Evolutionary conservation across 2,329 filamentous ascomycete genomes (phyloP).

Genomic region (Aspergillus luchuensis): DNA sequence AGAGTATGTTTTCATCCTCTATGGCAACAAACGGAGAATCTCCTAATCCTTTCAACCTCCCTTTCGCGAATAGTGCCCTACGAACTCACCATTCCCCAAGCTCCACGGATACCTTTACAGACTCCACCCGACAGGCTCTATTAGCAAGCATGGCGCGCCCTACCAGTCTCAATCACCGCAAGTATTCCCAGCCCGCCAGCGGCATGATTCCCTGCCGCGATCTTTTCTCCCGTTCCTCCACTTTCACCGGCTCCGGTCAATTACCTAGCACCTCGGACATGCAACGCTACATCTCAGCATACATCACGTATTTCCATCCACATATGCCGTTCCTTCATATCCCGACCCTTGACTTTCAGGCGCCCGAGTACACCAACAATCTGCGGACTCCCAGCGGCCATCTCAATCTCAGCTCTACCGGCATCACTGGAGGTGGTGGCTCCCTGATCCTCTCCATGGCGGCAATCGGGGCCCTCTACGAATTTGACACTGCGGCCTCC

Average conservation of each 20-base stretch:
- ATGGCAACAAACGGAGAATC: slow-evolving; percentile 47
- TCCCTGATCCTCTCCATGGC: slow-evolving; percentile 88
- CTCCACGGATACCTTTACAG: slow-evolving; percentile 67
- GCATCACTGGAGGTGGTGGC: slow-evolving; percentile 73
- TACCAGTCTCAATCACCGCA: slow-evolving; percentile 58
- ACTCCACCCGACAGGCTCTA: slow-evolving; percentile 65
- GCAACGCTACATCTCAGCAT: slow-evolving; percentile 85
- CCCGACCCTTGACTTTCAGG: slow-evolving; percentile 86
- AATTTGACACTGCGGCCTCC: slow-evolving; percentile 76
- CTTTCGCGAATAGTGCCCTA: slow-evolving; percentile 61
- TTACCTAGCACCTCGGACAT: slow-evolving; percentile 82
- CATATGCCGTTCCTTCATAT: slow-evolving; percentile 94
- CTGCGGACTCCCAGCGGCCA: slow-evolving; percentile 59
- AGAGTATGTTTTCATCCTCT: slow-evolving; percentile 53
- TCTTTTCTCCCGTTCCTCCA: slow-evolving; percentile 36
- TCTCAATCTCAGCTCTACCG: slow-evolving; percentile 55
- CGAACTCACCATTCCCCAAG: slow-evolving; percentile 63
- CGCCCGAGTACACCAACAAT: slow-evolving; percentile 65
- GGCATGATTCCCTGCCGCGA: slow-evolving; percentile 50
- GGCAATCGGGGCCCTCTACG: slow-evolving; percentile 83
- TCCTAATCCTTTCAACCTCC: slow-evolving; percentile 51
- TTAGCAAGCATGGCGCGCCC: slow-evolving; percentile 64
- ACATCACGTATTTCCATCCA: slow-evolving; percentile 89
- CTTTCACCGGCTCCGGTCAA: slow-evolving; percentile 50
- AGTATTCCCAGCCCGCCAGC: slow-evolving; percentile 61